These are phyloP conservation scores for Penicillium nucicola DNA, from an alignment of 495 filamentous ascomycete genomes.

Conservation along the genomic window DNA sequence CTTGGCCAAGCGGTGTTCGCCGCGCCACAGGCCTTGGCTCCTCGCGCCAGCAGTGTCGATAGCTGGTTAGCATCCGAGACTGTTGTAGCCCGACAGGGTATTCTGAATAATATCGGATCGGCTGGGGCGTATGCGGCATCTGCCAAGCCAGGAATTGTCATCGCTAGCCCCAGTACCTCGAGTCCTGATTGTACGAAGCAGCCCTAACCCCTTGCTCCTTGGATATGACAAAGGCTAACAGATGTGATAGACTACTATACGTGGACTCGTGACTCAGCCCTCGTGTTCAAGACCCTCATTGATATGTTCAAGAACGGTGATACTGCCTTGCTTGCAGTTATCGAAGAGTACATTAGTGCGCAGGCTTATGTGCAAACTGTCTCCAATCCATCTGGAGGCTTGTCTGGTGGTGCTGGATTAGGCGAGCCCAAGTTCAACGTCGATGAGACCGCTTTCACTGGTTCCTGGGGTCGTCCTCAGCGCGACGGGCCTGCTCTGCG, in stretches of 20 bases:
- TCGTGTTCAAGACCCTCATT: conserved; percentile 59
- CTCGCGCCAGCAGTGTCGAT: conserved; percentile 29
- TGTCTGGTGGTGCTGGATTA: conserved; percentile 43
- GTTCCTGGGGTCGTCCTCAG: conserved; percentile 68
- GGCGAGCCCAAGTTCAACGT: conserved; percentile 51
- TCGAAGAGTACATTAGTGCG: conserved; percentile 53
- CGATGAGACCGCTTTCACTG: conserved; percentile 58
- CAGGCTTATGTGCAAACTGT: conserved; percentile 61
- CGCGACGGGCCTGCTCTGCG: conserved; percentile 68
- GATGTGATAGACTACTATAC: conserved; percentile 49
- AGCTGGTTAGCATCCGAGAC: conserved; percentile 54
- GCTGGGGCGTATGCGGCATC: conserved; percentile 44
- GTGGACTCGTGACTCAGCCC: conserved; percentile 70
- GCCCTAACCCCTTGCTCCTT: no score
- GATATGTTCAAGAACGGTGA: conserved; percentile 58
- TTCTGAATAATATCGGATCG: conserved; percentile 61
- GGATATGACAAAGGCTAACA: conserved; percentile 15
- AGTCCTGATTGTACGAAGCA: conserved; percentile 57
- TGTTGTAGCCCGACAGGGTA: conserved; percentile 44
- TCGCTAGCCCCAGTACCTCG: conserved; percentile 59
- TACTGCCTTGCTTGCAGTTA: conserved; percentile 47
- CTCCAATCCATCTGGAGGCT: conserved; percentile 55
- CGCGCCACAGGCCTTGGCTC: conserved; percentile 12
- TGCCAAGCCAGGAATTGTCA: conserved; percentile 51
- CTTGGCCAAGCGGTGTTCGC: conserved; percentile 20